Evolutionary conservation across 1,284 basidiomycete genomes (phyloP), one percentile per base, ranked within the genome.

Genomic region (Earliella scabrosa): DNA sequence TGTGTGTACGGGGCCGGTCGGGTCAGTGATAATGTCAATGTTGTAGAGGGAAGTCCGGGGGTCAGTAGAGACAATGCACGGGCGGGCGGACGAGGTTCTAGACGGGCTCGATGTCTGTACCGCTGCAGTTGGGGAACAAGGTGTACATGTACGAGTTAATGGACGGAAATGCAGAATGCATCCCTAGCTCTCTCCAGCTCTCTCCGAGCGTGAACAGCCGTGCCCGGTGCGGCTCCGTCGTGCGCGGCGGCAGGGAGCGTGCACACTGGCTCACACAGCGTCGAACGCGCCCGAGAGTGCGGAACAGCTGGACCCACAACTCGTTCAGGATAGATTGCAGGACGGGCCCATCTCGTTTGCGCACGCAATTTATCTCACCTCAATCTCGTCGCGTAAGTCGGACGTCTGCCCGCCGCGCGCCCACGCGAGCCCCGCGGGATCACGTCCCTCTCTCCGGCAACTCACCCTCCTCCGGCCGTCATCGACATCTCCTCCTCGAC

Each of bases 301-400:
- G 58, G 54, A 50, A 49, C 50, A 24, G 49, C 41, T 54, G 60
- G 60, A 62, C 60, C 60, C 60, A 62, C 60, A 62, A 62, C 57
- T 62, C 51, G 55, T 50, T 47, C 50, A 59, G 60, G 60, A 62
- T 57, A 58, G 57, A 62, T 62, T 62, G 54, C 54, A 47, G 40
- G 45, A 38, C 31, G 41, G 45, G 41, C 34, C 34, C 47, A 40
- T 52, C 36, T 52, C 32, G 49, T 55, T 38, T 43, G 52, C 43
- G 40, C 39, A 45, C 49, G 57, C 60, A 59, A 59, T 62, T 53
- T 59, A 62, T 62, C 60, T 62, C 57, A 56, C 56, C 47, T 54
- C 41, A 62, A 62, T 62, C 57, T 62, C 43, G 57, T 59, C 60
- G 58, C 54, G 46, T 59, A 59, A 50, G 29, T 18, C 18, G n/a